Evolutionary conservation across 768 basidiomycete species (phyloP).

Genomic region (Auriscalpium microsporum): DNA sequence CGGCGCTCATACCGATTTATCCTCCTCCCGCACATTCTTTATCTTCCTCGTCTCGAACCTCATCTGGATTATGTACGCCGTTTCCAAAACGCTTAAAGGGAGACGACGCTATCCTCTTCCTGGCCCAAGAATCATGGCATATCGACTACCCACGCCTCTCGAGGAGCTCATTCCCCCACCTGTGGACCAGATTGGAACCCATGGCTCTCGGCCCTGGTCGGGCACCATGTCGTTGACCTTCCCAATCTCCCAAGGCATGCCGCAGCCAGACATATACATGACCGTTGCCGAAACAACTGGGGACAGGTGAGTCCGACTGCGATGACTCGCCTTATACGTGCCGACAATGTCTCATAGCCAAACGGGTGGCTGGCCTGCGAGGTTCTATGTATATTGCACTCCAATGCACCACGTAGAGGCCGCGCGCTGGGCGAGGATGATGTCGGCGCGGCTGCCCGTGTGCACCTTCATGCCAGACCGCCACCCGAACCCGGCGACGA

Average conservation of each 20-base stretch:
- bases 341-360: slow-evolving; percentile 26
- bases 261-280: slow-evolving; percentile 44
- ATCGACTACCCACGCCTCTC: slow-evolving; percentile 54
- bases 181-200: slow-evolving; percentile 31
- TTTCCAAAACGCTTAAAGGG: slow-evolving; percentile 4
- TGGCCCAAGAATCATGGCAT: slow-evolving; percentile 35
- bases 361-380: slow-evolving; percentile 47
- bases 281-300: slow-evolving; percentile 65
- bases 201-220: slow-evolving; percentile 41
- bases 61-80: slow-evolving; percentile 3
- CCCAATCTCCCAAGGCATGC: slow-evolving; percentile 26
- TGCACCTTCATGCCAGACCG: slow-evolving; percentile 60
- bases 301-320: slow-evolving; percentile 45
- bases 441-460: slow-evolving; percentile 34
- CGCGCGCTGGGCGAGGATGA: slow-evolving; percentile 47
- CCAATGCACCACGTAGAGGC: slow-evolving; percentile 33
- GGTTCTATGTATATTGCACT: slow-evolving; percentile 33
- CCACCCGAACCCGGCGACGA: slow-evolving; percentile 38
- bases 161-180: slow-evolving; percentile 52
- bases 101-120: background rate
- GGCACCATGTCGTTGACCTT: slow-evolving; percentile 46
- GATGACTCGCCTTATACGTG: background rate
- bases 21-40: background rate
- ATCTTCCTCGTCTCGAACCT: background rate
- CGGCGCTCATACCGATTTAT: background rate